These are phyloP conservation scores for Metschnikowia lachancei DNA, from an alignment of 805 yeast genomes.

Conservation along the genomic window DNA sequence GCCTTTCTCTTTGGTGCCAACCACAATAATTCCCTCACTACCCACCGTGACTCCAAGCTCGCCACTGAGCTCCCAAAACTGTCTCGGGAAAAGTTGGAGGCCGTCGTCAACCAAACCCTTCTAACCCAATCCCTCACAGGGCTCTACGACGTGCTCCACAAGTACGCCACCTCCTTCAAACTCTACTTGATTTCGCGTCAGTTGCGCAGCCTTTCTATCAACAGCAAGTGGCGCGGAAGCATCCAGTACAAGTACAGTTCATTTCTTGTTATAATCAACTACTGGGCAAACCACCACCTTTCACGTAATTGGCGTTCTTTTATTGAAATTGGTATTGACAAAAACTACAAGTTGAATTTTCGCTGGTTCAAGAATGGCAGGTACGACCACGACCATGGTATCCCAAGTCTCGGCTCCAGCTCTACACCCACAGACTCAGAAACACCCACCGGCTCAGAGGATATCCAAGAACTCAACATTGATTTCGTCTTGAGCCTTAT, in stretches of 20 bases:
- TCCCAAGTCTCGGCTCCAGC: not conserved
- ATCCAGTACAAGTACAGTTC: conserved; percentile 58
- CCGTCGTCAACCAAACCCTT: conserved; percentile 52
- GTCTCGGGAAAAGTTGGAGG: conserved; percentile 47
- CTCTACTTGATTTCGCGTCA: conserved; percentile 59
- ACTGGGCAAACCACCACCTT: conserved; percentile 54
- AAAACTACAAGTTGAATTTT: conserved; percentile 45
- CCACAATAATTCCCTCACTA: conserved; percentile 33
- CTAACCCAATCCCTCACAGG: conserved; percentile 46
- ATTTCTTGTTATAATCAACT: conserved; percentile 53
- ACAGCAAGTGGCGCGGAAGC: conserved; percentile 57
- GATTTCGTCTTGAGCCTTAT: conserved; percentile 36
- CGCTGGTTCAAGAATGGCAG: conserved; percentile 64
- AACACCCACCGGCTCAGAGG: conserved; percentile 14
- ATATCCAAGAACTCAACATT: conserved; percentile 33
- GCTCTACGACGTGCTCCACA: conserved; percentile 54
- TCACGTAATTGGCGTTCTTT: conserved; percentile 49
- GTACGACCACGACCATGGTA: conserved; percentile 26
- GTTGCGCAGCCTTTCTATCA: conserved; percentile 43
- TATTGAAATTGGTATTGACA: conserved; percentile 60
- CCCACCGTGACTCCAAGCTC: conserved; percentile 27
- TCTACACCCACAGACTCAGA: no score
- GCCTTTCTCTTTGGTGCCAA: conserved; percentile 55
- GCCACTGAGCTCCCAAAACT: conserved; percentile 31
- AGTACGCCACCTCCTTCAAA: conserved; percentile 62